These are phyloP conservation scores for Lathyrus oleraceus DNA, from an alignment of 306 rosid species.

Conservation along the genomic window DNA sequence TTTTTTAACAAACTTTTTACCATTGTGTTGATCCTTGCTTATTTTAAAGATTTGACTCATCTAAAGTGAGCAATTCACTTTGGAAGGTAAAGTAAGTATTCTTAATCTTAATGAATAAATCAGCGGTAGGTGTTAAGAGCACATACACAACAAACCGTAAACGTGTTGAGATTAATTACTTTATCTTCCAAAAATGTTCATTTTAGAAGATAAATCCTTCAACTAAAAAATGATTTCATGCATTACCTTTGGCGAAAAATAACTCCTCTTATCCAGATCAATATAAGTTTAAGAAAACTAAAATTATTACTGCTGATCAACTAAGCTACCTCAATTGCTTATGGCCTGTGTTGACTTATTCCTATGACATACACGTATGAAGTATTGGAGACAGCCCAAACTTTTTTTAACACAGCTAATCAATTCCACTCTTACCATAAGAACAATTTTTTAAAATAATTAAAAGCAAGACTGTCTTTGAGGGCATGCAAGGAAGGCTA, in stretches of 20 bases:
- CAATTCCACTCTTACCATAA: not conserved
- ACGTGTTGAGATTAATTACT: not conserved
- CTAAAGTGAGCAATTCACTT: not conserved
- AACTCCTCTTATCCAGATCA: constrained; percentile 13
- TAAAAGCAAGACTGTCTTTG: too few species aligned
- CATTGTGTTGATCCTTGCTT: constrained; percentile 19
- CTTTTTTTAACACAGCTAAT: not conserved
- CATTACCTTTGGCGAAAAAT: constrained; percentile 7
- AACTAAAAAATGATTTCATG: constrained; percentile 3
- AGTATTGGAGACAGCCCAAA: constrained; percentile 11
- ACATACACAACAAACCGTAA: not conserved
- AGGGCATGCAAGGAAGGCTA: too few species aligned
- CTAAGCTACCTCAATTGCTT: constrained; percentile 6
- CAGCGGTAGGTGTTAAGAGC: not conserved
- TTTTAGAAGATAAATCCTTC: not conserved
- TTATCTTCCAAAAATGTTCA: not conserved
- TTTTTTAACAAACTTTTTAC: not conserved
- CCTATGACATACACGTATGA: not conserved
- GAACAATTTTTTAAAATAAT: not conserved
- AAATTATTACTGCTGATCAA: not conserved
- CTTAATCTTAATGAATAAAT: not conserved
- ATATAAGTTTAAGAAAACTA: constrained; percentile 16
- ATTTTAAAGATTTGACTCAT: not conserved
- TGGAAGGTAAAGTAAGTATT: not conserved
- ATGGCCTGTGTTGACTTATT: not conserved